Conservation (phyloP, 192 early-diverging fungal genomes). For the Backusella parvicylindrica region DNA sequence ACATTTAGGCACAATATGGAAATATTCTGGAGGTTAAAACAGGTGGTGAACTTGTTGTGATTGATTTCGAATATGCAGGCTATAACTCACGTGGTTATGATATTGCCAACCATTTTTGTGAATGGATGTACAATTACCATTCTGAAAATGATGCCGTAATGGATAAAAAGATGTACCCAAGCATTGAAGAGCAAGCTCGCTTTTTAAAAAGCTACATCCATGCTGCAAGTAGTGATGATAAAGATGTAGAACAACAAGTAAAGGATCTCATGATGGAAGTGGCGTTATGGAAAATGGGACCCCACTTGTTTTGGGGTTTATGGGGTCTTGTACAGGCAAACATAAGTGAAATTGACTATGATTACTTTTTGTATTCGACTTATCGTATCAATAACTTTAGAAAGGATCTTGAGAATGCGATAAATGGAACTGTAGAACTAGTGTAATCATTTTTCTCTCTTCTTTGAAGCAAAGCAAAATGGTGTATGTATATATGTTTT, state of each 20-base stretch:
- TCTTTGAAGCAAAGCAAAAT: neutral
- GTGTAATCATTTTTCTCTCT: neutral
- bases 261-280: slow-evolving; percentile 41
- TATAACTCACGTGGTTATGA: slow-evolving; percentile 78
- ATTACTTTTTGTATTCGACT: slow-evolving; percentile 64
- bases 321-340: slow-evolving; percentile 76
- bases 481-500: neutral
- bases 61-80: slow-evolving; percentile 81
- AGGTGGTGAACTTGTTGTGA: slow-evolving; percentile 59
- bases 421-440: neutral
- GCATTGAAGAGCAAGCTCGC: slow-evolving; percentile 40
- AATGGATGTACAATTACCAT: slow-evolving; percentile 82
- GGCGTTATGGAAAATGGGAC: slow-evolving; percentile 38
- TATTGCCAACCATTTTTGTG: slow-evolving; percentile 82
- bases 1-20: slow-evolving; percentile 74
- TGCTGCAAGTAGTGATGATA: neutral
- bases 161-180: slow-evolving; percentile 51
- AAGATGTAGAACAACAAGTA: neutral
- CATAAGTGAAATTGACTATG: slow-evolving; percentile 74
- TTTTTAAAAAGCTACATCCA: slow-evolving; percentile 65
- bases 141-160: slow-evolving; percentile 40
- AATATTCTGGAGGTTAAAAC: slow-evolving; percentile 69
- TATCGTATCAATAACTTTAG: slow-evolving; percentile 49
- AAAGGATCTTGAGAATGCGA: slow-evolving; percentile 13
- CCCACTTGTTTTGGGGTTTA: slow-evolving; percentile 74